Percentiles rank a stretch among this genome's conserved stretches.
Conservation (phyloP, 73 alveolate genomes). For the Tetrahymena thermophila region DNA sequence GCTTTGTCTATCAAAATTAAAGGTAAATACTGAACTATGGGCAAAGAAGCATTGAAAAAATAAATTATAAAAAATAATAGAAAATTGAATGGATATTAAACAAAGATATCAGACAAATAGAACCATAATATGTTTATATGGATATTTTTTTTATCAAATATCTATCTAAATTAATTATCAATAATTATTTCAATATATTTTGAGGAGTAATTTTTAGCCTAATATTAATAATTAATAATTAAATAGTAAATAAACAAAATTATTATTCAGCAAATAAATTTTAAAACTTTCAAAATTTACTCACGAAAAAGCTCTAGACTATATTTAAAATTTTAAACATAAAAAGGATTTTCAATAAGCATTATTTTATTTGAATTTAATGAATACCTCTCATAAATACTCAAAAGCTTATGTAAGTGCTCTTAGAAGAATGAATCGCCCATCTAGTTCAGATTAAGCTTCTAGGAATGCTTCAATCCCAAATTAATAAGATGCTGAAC, state of each 20-base stretch:
- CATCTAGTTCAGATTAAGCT: not conserved
- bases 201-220: not conserved
- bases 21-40: not conserved
- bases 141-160: not conserved
- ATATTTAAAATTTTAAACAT: not conserved
- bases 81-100: not conserved
- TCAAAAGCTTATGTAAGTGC: not conserved
- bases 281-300: not conserved
- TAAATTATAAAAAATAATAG: not conserved
- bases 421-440: not conserved
- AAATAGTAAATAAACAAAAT: not conserved
- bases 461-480: not conserved
- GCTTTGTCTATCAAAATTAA: too few species aligned
- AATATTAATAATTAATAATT: not conserved
- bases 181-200: not conserved
- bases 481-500: not conserved
- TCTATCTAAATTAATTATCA: not conserved
- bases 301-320: not conserved
- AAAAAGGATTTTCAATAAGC: not conserved
- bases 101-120: not conserved
- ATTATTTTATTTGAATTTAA: not conserved
- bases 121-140: not conserved
- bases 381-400: not conserved
- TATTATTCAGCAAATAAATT: not conserved
- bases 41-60: not conserved